phyloP scores from a whole-genome alignment of 106 monocot genomes.

The Dioscorea dumetorum region DNA sequence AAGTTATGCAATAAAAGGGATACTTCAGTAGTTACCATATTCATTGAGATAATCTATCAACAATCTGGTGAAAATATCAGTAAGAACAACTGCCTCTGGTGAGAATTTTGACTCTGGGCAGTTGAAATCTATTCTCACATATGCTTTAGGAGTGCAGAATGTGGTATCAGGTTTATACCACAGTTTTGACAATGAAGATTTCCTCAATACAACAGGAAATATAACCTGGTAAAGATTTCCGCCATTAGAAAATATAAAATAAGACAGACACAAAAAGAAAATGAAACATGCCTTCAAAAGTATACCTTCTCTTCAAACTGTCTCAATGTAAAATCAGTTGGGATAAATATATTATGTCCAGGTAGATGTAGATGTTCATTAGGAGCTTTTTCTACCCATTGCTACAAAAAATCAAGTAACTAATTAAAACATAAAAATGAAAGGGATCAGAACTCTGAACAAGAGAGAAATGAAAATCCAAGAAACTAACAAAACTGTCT shows the following conservation, averaged over 20 bases:
- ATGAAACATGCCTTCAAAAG: neutral
- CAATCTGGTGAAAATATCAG: constrained; percentile 71
- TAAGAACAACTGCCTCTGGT: constrained; percentile 81
- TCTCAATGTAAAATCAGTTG: constrained; percentile 70
- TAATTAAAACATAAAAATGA: neutral
- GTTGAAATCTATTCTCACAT: constrained; percentile 70
- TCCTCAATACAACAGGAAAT: constrained; percentile 57
- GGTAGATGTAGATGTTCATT: constrained; percentile 64
- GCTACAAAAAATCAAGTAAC: constrained; percentile 33
- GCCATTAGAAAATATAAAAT: neutral
- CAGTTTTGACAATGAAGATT: constrained; percentile 66
- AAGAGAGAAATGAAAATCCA: no score
- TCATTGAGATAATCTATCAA: constrained; percentile 88
- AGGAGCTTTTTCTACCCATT: constrained; percentile 77
- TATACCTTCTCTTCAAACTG: constrained; percentile 48
- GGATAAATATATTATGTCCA: constrained; percentile 75
- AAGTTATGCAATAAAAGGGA: neutral
- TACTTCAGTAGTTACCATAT: constrained; percentile 55
- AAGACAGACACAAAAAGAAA: constrained; percentile 4
- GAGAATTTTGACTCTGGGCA: constrained; percentile 73
- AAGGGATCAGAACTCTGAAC: no score
- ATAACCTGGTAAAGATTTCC: constrained; percentile 28
- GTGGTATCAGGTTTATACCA: constrained; percentile 91
- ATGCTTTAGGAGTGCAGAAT: constrained; percentile 83
- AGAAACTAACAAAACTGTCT: neutral